Conservation (phyloP, 2,329 filamentous ascomycete genomes). For the Pestalotiopsis sp. region DNA sequence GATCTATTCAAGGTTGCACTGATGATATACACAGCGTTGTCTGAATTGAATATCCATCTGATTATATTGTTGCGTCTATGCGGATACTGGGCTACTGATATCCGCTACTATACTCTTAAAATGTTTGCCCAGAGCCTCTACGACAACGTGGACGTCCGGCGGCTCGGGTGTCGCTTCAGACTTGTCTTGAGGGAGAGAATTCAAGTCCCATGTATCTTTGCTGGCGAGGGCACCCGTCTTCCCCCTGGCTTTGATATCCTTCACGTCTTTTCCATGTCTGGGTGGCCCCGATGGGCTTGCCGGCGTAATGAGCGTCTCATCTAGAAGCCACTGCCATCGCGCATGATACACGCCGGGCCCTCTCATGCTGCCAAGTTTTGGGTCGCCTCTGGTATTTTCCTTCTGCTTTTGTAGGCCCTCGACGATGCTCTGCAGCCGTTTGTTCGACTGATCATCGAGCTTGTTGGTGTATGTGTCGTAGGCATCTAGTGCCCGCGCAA, state of each 20-base stretch:
- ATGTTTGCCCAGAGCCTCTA: conserved; percentile 40
- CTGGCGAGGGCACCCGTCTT: conserved; percentile 39
- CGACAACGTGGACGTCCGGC: conserved; percentile 45
- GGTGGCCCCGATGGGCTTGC: conserved; percentile 52
- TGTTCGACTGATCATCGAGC: conserved; percentile 55
- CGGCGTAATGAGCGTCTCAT: conserved; percentile 71
- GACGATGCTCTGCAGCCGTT: conserved; percentile 61
- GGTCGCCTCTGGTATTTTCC: conserved; percentile 17
- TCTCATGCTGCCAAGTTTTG: conserved; percentile 37
- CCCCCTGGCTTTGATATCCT: conserved; percentile 42
- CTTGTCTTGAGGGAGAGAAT: conserved; percentile 29
- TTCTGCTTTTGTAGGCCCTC: conserved; percentile 23
- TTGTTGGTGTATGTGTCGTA: conserved; percentile 63
- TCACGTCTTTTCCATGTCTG: conserved; percentile 56
- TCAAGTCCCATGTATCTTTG: conserved; percentile 25
- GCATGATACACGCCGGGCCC: conserved; percentile 75
- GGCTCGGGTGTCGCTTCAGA: conserved; percentile 33
- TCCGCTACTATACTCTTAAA: conserved; percentile 39
- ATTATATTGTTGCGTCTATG: not conserved
- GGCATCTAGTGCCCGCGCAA: conserved; percentile 58
- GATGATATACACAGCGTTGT: not conserved
- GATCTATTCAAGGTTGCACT: not conserved
- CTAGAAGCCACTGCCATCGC: conserved; percentile 72
- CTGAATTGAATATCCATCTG: not conserved
- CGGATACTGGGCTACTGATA: conserved; percentile 11